Evolutionary conservation across 257 asterid species (phyloP).

Genomic region (Coffea eugenioides): DNA sequence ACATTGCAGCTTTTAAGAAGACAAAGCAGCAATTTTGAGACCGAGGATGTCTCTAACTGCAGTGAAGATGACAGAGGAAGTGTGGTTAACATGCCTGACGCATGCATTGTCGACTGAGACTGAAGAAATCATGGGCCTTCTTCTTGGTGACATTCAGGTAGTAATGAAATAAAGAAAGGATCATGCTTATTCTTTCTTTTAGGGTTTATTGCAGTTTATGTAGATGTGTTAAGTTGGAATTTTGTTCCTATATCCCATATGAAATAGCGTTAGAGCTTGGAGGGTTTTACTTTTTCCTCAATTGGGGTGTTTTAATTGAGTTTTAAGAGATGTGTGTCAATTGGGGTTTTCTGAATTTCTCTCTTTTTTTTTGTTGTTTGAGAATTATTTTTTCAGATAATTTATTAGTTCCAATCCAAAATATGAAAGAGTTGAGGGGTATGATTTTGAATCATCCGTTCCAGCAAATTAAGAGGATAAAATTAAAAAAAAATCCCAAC

Average conservation of each 20-base stretch:
- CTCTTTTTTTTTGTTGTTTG: not conserved
- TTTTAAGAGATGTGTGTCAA: not conserved
- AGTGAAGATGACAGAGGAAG: constrained; percentile 98
- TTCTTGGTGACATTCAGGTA: constrained; percentile 96
- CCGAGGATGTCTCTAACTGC: constrained; percentile 76
- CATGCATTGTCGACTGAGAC: constrained; percentile 99
- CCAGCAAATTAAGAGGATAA: not conserved
- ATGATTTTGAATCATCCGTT: not conserved
- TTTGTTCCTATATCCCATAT: constrained; percentile 2
- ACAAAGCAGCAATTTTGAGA: constrained; percentile 2
- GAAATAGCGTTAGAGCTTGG: not conserved
- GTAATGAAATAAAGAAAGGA: not conserved
- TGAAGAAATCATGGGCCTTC: constrained; percentile 99
- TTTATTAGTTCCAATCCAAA: not conserved
- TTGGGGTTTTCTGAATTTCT: not conserved
- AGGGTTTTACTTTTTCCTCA: constrained; percentile 3
- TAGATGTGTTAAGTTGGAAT: constrained; percentile 9
- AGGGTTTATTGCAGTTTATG: constrained; percentile 12
- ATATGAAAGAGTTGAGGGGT: not conserved
- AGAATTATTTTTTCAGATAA: not conserved
- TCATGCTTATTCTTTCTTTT: not conserved
- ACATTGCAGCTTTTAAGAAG: not conserved
- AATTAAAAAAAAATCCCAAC: not conserved
- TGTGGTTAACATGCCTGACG: constrained; percentile 92
- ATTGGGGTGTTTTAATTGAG: constrained; percentile 15